Evolutionary conservation across 257 asterid genomes (phyloP), one percentile per base, ranked within the genome.

Genomic region (Ilex asprella): DNA sequence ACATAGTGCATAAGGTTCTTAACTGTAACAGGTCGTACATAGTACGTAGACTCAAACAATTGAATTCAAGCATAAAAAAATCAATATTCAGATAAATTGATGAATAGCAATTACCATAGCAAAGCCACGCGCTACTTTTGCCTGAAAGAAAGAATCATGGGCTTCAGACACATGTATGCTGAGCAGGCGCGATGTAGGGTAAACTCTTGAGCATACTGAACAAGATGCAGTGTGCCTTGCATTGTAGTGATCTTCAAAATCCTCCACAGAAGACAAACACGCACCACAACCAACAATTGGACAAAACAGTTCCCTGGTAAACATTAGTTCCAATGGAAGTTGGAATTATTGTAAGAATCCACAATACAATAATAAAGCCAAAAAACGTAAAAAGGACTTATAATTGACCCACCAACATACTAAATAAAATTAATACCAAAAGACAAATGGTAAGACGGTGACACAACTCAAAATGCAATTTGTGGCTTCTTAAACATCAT

Each of bases 71-170:
- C 41, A 35, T 35, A 35, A 35, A 1, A 7, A 35, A 7, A 5
- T 5, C 5, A 35, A 5, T 35, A 35, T 15, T 46, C 54, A 54
- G 27, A 6, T 12, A 35, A 5, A 62, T 3, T 49, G 49, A 43
- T 30, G 60, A 56, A 56, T 31, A 54, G 62, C 64, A 56, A 65
- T 70, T 81, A 92, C 98, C 98, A 89, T 84, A 46, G 88, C 72
- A 73, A 44, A 83, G 39, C 98, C 98, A 66, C 97, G 91, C 31
- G 91, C 85, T 71, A 81, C 97, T 79, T 92, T 92, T 67, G 97
- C 97, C 75, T 92, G 86, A 58, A 92, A 92, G 83, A 88, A 92
- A 56, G 97, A 92, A 85, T 89, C 97, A 63, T 89, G 97, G 63
- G 79, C 88, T 80, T 88, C 97, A 32, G 98, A 89, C n/a, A 92